Percentiles rank a stretch among this genome's conserved stretches.
Evolutionary conservation across 75 land plant genomes (phyloP).

Genomic region (Sequoia sempervirens): DNA sequence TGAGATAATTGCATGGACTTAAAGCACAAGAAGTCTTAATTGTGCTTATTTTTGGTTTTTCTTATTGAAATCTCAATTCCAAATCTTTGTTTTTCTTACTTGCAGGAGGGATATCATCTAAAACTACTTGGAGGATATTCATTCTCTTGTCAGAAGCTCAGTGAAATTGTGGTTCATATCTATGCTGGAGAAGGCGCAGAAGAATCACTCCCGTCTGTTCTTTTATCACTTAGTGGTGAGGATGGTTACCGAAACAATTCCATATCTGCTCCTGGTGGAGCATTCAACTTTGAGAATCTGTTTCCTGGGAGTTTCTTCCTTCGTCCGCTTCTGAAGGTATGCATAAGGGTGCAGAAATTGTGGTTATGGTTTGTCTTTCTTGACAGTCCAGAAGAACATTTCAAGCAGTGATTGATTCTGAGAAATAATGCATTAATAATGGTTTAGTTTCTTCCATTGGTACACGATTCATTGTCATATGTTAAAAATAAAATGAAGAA

Average conservation of each 20-base stretch:
- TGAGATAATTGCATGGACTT: neutral
- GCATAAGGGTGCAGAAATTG: neutral
- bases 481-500: neutral
- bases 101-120: constrained; percentile 76
- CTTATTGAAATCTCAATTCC: neutral
- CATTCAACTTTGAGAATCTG: constrained; percentile 55
- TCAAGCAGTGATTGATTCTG: neutral
- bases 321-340: constrained; percentile 89
- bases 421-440: neutral
- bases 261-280: constrained; percentile 59
- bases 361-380: neutral
- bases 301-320: constrained; percentile 97
- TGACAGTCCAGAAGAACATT: neutral
- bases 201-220: constrained; percentile 71
- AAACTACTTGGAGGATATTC: constrained; percentile 53
- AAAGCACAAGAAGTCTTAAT: neutral
- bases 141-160: constrained; percentile 88
- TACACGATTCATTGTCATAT: neutral
- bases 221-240: constrained; percentile 95
- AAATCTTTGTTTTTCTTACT: neutral
- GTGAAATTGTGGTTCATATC: constrained; percentile 69
- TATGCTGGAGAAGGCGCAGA: constrained; percentile 51
- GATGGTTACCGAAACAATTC: constrained; percentile 95
- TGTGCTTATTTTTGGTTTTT: neutral
- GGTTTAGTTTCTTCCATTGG: neutral